phyloP scores from a whole-genome alignment of 1,139 yeast genomes.

The Sugiyamaella pinicola region DNA sequence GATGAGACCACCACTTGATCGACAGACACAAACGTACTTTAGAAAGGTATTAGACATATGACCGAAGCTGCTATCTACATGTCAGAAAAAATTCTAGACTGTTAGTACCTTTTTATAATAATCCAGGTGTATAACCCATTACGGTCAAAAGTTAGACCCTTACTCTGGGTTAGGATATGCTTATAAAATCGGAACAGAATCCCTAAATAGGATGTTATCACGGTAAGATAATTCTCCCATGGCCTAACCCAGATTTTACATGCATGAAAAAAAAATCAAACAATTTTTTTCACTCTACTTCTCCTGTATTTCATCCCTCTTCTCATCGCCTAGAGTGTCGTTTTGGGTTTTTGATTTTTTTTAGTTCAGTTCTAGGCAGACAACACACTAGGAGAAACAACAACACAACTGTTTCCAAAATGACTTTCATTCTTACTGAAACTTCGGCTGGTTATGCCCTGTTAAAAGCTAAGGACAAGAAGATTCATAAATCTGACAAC shows the following conservation, averaged over 20 bases:
- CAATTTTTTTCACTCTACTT: constrained; percentile 14
- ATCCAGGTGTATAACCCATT: no score
- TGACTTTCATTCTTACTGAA: constrained; percentile 96
- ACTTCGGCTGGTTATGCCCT: constrained; percentile 99
- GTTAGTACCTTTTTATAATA: no score
- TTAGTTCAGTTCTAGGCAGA: not conserved
- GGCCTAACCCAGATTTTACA: constrained; percentile 9
- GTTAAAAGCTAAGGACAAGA: constrained; percentile 95
- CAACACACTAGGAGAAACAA: not conserved
- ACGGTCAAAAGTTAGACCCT: no score
- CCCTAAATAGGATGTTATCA: not conserved
- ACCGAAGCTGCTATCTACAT: no score
- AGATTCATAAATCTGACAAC: constrained; percentile 82
- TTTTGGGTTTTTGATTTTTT: not conserved
- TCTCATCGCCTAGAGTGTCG: not conserved
- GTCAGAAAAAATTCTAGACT: no score
- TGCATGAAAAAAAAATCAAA: constrained; percentile 14
- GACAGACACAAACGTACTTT: no score
- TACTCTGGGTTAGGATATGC: no score
- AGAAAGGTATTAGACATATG: no score
- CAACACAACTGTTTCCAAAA: constrained; percentile 35
- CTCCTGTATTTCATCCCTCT: not conserved
- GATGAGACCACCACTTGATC: no score
- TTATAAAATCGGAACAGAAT: not conserved
- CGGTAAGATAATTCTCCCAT: not conserved